Percentiles rank a stretch among this genome's conserved stretches.
Conservation (phyloP, 2,329 filamentous ascomycete species). For the Myriosclerotinia scirpicola region DNA sequence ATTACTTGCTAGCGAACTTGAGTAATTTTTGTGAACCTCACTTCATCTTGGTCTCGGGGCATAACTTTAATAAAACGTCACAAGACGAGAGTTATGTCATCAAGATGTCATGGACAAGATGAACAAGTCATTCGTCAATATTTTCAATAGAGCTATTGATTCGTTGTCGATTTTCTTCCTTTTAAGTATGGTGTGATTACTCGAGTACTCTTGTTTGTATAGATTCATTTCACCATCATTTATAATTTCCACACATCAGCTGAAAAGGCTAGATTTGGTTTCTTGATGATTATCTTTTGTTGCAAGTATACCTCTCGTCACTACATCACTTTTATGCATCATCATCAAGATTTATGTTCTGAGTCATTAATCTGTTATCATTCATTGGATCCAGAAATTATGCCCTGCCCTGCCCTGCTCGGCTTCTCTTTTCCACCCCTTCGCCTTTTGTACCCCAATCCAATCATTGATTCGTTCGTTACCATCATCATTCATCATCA, state of each 20-base stretch:
- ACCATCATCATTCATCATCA: conserved; percentile 19
- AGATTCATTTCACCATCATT: neutral
- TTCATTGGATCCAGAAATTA: conserved; percentile 9
- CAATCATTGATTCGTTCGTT: neutral
- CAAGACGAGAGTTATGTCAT: neutral
- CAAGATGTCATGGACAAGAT: neutral
- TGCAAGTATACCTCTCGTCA: neutral
- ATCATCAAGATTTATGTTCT: conserved; percentile 3
- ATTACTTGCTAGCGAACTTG: neutral
- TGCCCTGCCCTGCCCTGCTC: neutral
- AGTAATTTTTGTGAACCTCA: neutral
- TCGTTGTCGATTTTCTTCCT: conserved; percentile 4
- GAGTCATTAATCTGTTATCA: conserved; percentile 15
- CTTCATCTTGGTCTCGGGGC: neutral
- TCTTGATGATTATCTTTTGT: neutral
- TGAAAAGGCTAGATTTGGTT: neutral
- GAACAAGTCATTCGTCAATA: neutral
- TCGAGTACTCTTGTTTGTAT: neutral
- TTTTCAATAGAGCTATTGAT: neutral
- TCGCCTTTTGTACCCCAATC: neutral
- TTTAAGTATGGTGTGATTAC: neutral
- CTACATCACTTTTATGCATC: conserved; percentile 9
- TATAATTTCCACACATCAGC: neutral
- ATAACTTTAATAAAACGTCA: neutral
- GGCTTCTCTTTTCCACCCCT: neutral